Evolutionary conservation across 495 filamentous ascomycete genomes (phyloP).

Genomic region (Massariosphaeria phaeospora): DNA sequence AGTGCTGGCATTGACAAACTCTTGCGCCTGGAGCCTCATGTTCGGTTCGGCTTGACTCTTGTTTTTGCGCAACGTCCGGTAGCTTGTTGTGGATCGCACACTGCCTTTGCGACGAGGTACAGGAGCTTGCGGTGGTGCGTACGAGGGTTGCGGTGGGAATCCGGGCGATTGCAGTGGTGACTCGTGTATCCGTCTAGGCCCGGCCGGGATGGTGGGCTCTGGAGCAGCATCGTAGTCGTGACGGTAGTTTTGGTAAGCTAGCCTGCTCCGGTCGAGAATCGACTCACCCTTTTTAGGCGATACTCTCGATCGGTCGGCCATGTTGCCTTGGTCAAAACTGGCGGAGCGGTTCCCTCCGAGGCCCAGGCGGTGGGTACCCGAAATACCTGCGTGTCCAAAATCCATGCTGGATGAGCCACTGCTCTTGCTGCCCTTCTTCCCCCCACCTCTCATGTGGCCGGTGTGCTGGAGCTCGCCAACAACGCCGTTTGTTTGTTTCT

Average conservation of each 20-base stretch:
- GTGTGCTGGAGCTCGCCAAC: conserved; percentile 20
- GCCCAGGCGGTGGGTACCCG: conserved; percentile 54
- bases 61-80: conserved; percentile 50
- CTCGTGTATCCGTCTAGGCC: conserved; percentile 54
- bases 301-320: conserved; percentile 4
- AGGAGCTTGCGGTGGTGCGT: conserved; percentile 33
- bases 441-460: conserved; percentile 30
- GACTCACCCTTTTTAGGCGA: conserved; percentile 13
- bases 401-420: conserved; percentile 69
- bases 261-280: conserved; percentile 36
- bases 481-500: conserved; percentile 22
- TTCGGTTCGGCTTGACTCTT: conserved; percentile 50
- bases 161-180: conserved; percentile 44
- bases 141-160: conserved; percentile 26
- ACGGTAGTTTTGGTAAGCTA: conserved; percentile 40
- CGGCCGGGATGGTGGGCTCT: conserved; percentile 77
- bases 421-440: conserved; percentile 64
- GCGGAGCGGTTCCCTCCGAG: conserved; percentile 63
- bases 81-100: conserved; percentile 59
- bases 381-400: conserved; percentile 53
- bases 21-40: conserved; percentile 38
- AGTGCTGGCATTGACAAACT: conserved; percentile 37
- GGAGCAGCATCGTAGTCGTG: conserved; percentile 78
- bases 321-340: conserved; percentile 68
- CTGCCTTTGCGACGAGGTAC: conserved; percentile 55